Evolutionary conservation across 176 grass and related monocot genomes (phyloP), one percentile per base, ranked within the genome.

Genomic region (Triticum urartu): DNA sequence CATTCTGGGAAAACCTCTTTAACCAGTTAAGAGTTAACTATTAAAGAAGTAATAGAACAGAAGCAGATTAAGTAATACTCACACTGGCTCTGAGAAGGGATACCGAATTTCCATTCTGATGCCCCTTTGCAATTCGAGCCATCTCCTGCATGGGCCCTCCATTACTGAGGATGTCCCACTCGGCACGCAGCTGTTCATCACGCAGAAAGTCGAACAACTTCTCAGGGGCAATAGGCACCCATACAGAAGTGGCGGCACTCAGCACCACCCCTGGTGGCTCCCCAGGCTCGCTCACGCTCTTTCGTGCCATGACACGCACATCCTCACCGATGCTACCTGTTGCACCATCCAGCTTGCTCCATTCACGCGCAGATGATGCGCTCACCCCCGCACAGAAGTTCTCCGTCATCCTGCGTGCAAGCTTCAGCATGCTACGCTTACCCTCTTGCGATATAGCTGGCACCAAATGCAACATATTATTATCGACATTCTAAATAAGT

Each of bases 71-170:
- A 56, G 18, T n/a, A 68, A 40, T 68, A 96, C 93, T 94, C 79
- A 98, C 96, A 75, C 92, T 91, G 69, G 90, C 96, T 35, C 90
- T 91, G 45, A 98, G 93, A 30, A 98, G 92, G 38, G 96, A 95
- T 47, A 98, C 96, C 0, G 96, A 93, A 76, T 95, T 98, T 28
- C 96, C 96, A 47, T 91, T 81, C 83, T 88, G 84, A 70, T 98
- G 92, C 1, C 93, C 96, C 88, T 95, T 98, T 56, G 96, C 92
- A 24, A 98, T 94, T 66, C 88, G 92, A 3, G 96, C 72, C 92
- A 98, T 95, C 88, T 91, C 93, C 70, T 98, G 94, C 97, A 98
- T 98, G 3, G 97, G 97, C 45, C 94, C 97, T 69, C 93, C 95
- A 18, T 97, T 94, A 84, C 88, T 92, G 64, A 97, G 89, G 60